Conservation (phyloP, 1,284 basidiomycete genomes). For the Agaricales sp. region DNA sequence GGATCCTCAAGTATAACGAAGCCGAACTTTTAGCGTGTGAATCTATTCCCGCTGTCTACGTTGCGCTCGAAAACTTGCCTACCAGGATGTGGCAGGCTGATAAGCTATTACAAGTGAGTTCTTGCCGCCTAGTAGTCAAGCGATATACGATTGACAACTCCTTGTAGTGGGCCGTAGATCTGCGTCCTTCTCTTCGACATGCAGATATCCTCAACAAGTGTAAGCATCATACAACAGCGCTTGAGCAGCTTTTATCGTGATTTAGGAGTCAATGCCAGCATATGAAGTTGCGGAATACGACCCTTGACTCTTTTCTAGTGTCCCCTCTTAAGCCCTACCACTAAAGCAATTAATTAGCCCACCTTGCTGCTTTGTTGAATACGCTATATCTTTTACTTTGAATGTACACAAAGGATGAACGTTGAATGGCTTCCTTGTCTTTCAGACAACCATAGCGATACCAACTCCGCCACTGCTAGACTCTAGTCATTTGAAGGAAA, state of each 20-base stretch:
- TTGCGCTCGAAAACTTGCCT: slow-evolving; percentile 77
- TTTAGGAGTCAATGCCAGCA: slow-evolving; percentile 5
- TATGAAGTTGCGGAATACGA: no score
- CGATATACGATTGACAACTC: background rate
- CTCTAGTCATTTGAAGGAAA: no score
- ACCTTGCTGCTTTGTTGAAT: no score
- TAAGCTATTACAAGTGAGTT: slow-evolving; percentile 71
- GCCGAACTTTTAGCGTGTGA: slow-evolving; percentile 73
- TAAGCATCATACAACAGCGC: slow-evolving; percentile 40
- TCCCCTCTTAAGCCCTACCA: no score
- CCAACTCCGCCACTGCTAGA: no score
- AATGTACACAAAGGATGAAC: no score
- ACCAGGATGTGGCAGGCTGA: slow-evolving; percentile 90
- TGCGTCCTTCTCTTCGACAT: slow-evolving; percentile 57
- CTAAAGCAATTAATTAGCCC: no score
- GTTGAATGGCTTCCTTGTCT: no score
- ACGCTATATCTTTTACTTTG: no score
- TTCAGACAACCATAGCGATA: no score
- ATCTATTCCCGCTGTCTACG: slow-evolving; percentile 81
- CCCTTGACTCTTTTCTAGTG: no score
- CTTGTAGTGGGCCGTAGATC: slow-evolving; percentile 53
- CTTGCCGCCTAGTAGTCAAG: background rate
- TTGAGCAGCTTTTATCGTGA: slow-evolving; percentile 26
- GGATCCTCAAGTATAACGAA: slow-evolving; percentile 79
- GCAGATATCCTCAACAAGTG: slow-evolving; percentile 61